Evolutionary conservation across 2,329 filamentous ascomycete species (phyloP), one percentile per base, ranked within the genome.

Genomic region (Xylaria sp.): DNA sequence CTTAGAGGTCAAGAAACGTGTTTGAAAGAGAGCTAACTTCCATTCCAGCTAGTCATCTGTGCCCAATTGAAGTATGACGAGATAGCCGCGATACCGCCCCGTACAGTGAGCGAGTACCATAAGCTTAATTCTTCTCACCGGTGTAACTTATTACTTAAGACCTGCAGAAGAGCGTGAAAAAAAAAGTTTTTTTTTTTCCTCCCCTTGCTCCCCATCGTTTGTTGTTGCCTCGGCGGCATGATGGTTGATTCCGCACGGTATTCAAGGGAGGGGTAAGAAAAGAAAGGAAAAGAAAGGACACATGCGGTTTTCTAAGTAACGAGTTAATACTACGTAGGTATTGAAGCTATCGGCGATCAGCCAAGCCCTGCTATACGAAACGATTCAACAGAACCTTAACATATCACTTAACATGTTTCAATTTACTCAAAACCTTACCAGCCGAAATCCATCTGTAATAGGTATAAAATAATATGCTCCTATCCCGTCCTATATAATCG

Each of bases 91-190:
- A 40, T 27, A 50, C 32, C 59, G 65, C 62, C 65, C 68, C 65
- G 50, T 70, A 69, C 65, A 66, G 65, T 68, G 65, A 66, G 65
- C 65, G 65, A 70, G 60, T 42, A 55, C 32, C 44, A 32, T 29
- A n/a, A 53, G 25, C 54, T 12, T 18, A 35, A 21, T 27, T 2
- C 2, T 23, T 29, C 18, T 48, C 35, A 27, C 53, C 35, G 47
- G 44, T 25, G 8, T 42, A 40, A 29, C n/a, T 51, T 54, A 61
- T 63, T 66, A 60, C 47, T 66, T 60, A 59, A 69, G 42, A 35
- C 25, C 23, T 64, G 68, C 60, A 50, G 57, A 40, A 54, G 47
- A 42, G 51, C 18, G 32, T 9, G 18, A 21, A 53, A 51, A 60
- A 62, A 67, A 67, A 64, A 29, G 1, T 47, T 65, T 68, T 58